Base-by-base conservation (phyloP, 1,139 yeast species). In the Geotrichum histeridarum region DNA sequence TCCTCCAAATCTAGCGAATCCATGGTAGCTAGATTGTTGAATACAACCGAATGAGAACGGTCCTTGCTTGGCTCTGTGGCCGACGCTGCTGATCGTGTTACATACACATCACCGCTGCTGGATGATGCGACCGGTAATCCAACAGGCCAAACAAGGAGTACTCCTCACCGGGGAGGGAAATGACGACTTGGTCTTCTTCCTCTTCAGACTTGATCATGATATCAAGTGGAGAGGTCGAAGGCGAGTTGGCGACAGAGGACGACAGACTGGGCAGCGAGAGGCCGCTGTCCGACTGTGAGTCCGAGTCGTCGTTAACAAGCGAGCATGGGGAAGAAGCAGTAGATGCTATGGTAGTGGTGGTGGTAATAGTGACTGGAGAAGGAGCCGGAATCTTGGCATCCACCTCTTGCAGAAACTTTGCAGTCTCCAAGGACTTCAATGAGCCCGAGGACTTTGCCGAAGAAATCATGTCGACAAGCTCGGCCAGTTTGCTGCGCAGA, bases 61-160 rank as follows among this genome's bases (percentile, higher is more conserved):
- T 50, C 56, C 51, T 55, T 56, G 44, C 59, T 57, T 56, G 64
- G 64, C 60, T 64, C 71, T 58, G 66, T 67, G 63, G 66, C 70
- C 67, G 76, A 72, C 76, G 76, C 76, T 70, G 76, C 76, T 54
- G 76, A 75, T 63, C 76, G 60, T 59, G 51, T 57, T 42, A 43
- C 38, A 15, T 37, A 55, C 57, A 60, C 73, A 71, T 61, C 76
- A 72, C 64, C 72, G 59, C 76, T 71, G 76, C 76, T 65, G 76
- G 72, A 71, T 72, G 76, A 70, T 72, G 76, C 76, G 74, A 63
- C 71, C 60, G 67, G 61, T 56, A 54, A 51, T 57, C 60, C 50
- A 48, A 44, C 47, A 53, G 35, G 47, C 57, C 61, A 52, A 54
- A 49, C 46, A 57, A 55, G 44, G 57, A 54, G 37, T 54, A 54